phyloP scores from a whole-genome alignment of 2,329 filamentous ascomycete genomes.

The Arthrobotrys conoides region DNA sequence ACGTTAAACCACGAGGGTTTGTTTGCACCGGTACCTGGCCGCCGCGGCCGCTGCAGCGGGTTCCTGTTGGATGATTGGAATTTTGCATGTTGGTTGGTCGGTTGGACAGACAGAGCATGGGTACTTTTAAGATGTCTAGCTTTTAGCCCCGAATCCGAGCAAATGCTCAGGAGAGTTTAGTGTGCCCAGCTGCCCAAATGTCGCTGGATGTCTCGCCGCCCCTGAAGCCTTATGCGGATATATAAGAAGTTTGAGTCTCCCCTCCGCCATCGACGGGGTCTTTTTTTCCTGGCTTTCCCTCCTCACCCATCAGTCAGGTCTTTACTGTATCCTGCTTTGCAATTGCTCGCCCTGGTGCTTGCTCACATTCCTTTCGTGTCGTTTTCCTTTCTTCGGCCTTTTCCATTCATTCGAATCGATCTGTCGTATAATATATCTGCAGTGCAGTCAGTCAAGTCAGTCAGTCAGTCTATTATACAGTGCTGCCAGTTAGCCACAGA shows the following conservation, averaged over 20 bases:
- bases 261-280: conserved; percentile 25
- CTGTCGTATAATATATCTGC: conserved; percentile 5
- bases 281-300: conserved; percentile 25
- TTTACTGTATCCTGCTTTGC: conserved; percentile 23
- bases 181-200: conserved; percentile 7
- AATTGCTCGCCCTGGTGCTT: conserved; percentile 25
- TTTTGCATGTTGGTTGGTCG: conserved; percentile 7
- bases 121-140: conserved; percentile 28
- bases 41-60: neutral
- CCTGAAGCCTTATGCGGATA: conserved; percentile 23
- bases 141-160: neutral
- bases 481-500: conserved; percentile 22
- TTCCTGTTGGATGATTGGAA: conserved; percentile 18
- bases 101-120: conserved; percentile 9
- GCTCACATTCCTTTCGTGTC: conserved; percentile 54
- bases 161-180: neutral
- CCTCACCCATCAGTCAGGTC: conserved; percentile 59
- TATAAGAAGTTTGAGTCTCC: conserved; percentile 45
- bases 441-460: conserved; percentile 22
- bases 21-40: neutral
- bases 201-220: conserved; percentile 9
- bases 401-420: conserved; percentile 3
- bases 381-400: conserved; percentile 17
- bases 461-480: conserved; percentile 23
- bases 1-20: conserved; percentile 10